Evolutionary conservation across 306 rosid genomes (phyloP).

Genomic region (Cucurbita moschata): DNA sequence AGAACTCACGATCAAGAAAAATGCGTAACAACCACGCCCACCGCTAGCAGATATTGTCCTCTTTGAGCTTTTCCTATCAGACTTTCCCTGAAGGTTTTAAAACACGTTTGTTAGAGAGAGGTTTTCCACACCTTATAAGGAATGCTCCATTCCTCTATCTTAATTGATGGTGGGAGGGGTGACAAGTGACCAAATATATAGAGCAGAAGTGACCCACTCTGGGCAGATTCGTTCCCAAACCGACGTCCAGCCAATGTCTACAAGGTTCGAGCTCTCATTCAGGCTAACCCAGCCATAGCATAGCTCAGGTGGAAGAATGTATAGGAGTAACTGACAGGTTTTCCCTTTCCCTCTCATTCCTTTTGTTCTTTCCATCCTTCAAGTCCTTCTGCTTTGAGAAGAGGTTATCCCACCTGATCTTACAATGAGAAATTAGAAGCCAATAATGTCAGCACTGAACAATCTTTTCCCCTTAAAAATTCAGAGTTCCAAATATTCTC

Average conservation of each 20-base stretch:
- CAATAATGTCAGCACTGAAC: not conserved
- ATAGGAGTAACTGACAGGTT: slow-evolving; percentile 71
- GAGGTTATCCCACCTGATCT: slow-evolving; percentile 49
- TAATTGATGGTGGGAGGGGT: slow-evolving; percentile 31
- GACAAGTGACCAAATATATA: slow-evolving; percentile 66
- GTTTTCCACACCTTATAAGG: too few relatives aligned
- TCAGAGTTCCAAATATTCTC: not conserved
- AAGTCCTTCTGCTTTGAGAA: slow-evolving; percentile 41
- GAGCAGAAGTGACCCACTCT: slow-evolving; percentile 72
- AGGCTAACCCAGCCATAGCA: slow-evolving; percentile 95
- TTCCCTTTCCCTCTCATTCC: slow-evolving; percentile 53
- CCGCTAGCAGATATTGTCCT: too few relatives aligned
- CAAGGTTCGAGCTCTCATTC: slow-evolving; percentile 58
- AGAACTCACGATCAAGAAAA: slow-evolving; percentile 65
- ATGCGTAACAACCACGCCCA: not conserved
- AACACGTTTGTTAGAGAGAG: too few relatives aligned
- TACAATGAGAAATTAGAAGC: not conserved
- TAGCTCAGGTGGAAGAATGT: slow-evolving; percentile 80
- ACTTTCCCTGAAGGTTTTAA: too few relatives aligned
- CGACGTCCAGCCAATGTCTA: slow-evolving; percentile 96
- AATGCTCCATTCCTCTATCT: too few relatives aligned
- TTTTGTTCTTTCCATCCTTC: slow-evolving; percentile 63
- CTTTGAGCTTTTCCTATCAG: too few relatives aligned
- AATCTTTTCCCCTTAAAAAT: not conserved
- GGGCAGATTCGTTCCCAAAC: slow-evolving; percentile 89